Conservation (phyloP, 1,139 yeast genomes). For the Suhomyces bolitotheri region DNA sequence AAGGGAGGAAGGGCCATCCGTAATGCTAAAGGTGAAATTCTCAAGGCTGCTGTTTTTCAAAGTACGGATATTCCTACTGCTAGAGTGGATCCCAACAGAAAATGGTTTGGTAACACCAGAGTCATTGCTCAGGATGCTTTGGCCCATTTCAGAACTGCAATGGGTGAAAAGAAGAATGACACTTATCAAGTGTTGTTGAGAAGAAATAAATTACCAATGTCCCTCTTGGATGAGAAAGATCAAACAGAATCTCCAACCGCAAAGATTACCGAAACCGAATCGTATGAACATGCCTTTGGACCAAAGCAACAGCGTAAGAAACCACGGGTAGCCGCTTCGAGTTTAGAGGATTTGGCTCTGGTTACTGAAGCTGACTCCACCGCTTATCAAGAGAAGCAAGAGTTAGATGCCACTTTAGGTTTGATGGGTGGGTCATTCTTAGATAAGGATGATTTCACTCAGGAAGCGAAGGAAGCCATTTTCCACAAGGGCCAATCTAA, state of each 20-base stretch:
- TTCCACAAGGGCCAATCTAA: slow-evolving; percentile 97
- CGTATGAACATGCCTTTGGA: slow-evolving; percentile 81
- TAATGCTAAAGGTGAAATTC: slow-evolving; percentile 83
- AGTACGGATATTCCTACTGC: slow-evolving; percentile 88
- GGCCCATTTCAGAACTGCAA: slow-evolving; percentile 89
- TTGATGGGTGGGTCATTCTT: slow-evolving; percentile 70
- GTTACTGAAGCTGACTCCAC: slow-evolving; percentile 59
- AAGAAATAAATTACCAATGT: slow-evolving; percentile 94
- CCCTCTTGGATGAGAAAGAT: slow-evolving; percentile 84
- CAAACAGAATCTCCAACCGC: slow-evolving; percentile 72
- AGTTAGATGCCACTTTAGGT: slow-evolving; percentile 73
- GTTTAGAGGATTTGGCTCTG: slow-evolving; percentile 78
- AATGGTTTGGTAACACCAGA: slow-evolving; percentile 97
- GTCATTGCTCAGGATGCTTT: slow-evolving; percentile 97
- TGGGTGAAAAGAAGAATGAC: slow-evolving; percentile 84
- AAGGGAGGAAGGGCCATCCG: slow-evolving; percentile 86
- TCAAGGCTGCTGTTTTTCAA: slow-evolving; percentile 86
- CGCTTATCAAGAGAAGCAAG: slow-evolving; percentile 70
- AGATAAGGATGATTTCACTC: slow-evolving; percentile 77
- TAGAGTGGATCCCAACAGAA: slow-evolving; percentile 91
- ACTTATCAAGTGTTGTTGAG: slow-evolving; percentile 84
- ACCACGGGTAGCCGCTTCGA: slow-evolving; percentile 76
- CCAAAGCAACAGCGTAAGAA: slow-evolving; percentile 94
- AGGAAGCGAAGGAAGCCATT: slow-evolving; percentile 92
- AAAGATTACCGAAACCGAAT: slow-evolving; percentile 84